Evolutionary conservation across 805 yeast species (phyloP).

Genomic region (Metschnikowia corniflorae): DNA sequence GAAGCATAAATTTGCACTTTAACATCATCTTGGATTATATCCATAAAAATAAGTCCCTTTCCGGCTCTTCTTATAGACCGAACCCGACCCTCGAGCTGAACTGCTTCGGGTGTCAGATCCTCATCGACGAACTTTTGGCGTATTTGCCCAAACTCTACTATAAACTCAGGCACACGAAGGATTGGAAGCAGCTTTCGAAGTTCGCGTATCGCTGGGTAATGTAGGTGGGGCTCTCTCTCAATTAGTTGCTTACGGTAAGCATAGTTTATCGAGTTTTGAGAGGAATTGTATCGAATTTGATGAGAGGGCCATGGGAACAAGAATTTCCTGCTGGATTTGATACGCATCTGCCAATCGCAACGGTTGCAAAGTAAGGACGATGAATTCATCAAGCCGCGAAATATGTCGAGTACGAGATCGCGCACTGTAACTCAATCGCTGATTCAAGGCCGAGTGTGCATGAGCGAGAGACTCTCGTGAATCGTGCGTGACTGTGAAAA

Average conservation of each 20-base stretch:
- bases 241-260: constrained; percentile 14
- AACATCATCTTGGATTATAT: constrained; percentile 55
- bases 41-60: constrained; percentile 65
- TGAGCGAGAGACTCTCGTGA: too few species aligned
- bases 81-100: constrained; percentile 53
- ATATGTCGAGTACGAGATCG: too few species aligned
- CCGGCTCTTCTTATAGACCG: constrained; percentile 59
- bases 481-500: too few species aligned
- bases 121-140: constrained; percentile 19
- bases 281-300: constrained; percentile 7
- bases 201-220: constrained; percentile 14
- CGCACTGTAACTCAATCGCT: too few species aligned
- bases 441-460: too few species aligned
- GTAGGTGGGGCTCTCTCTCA: constrained; percentile 8
- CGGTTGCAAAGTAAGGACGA: too few species aligned
- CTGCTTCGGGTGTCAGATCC: background rate
- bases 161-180: constrained; percentile 40
- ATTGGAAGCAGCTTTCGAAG: constrained; percentile 2
- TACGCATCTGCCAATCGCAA: too few species aligned
- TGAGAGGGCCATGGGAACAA: too few species aligned
- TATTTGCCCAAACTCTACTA: constrained; percentile 26
- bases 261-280: constrained; percentile 9
- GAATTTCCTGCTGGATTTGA: too few species aligned
- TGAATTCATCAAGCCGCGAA: too few species aligned
- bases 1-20: constrained; percentile 63